phyloP scores from a whole-genome alignment of 139 green algal species.

The Tetradesmus lagerheimii region DNA sequence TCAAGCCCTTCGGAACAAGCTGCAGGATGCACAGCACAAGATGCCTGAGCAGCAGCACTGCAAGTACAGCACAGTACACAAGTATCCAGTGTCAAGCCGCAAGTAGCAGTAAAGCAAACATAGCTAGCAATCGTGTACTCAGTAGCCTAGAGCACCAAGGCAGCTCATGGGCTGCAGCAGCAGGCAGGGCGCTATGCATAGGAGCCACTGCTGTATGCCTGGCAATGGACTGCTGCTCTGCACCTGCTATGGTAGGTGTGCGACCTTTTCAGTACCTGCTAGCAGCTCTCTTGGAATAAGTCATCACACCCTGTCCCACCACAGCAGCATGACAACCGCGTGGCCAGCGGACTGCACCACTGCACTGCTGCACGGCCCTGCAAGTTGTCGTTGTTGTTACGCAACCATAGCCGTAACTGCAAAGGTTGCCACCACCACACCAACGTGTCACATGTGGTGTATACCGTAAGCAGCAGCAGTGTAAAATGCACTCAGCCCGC shows the following conservation, averaged over 20 bases:
- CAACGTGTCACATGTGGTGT: too few species aligned
- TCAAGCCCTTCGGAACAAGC: not conserved
- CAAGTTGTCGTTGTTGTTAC: too few species aligned
- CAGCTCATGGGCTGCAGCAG: not conserved
- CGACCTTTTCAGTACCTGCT: not conserved
- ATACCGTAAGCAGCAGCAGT: too few species aligned
- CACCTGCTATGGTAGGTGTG: not conserved
- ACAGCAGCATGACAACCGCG: too few species aligned
- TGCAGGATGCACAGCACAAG: not conserved
- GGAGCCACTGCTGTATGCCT: not conserved
- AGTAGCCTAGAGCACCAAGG: not conserved
- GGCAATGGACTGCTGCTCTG: not conserved
- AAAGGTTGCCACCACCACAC: too few species aligned
- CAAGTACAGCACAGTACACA: not conserved
- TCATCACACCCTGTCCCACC: too few species aligned
- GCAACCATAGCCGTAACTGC: too few species aligned
- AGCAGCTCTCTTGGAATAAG: too few species aligned
- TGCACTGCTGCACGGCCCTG: too few species aligned
- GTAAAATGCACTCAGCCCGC: too few species aligned
- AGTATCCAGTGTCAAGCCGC: not conserved
- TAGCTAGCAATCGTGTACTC: not conserved
- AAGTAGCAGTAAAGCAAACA: not conserved
- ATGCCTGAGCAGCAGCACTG: not conserved
- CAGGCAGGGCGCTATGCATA: not conserved
- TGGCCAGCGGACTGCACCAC: too few species aligned